Conservation (phyloP, 2,329 filamentous ascomycete species). For the Hypocrella siamensis region DNA sequence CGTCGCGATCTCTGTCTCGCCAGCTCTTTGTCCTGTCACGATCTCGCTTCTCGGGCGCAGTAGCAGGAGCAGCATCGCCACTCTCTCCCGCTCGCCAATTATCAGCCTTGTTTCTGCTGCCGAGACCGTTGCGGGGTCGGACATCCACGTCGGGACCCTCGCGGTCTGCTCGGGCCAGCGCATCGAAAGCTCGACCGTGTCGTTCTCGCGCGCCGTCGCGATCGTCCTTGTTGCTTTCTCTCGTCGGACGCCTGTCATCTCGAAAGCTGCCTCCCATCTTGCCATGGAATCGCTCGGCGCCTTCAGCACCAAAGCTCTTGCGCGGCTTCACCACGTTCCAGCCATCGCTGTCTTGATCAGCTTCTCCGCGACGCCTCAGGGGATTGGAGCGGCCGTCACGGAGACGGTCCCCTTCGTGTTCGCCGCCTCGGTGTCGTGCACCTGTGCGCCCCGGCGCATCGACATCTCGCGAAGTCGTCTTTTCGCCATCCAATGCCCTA, state of each 20-base stretch:
- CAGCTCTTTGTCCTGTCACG: constrained; percentile 44
- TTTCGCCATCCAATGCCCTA: constrained; percentile 36
- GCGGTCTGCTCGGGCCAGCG: constrained; percentile 29
- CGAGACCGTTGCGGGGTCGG: constrained; percentile 45
- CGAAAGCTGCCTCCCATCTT: constrained; percentile 39
- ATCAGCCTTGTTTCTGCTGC: constrained; percentile 49
- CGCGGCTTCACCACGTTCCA: constrained; percentile 62
- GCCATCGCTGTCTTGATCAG: constrained; percentile 49
- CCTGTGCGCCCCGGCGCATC: constrained; percentile 42
- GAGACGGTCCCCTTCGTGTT: constrained; percentile 29
- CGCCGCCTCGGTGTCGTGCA: constrained; percentile 33
- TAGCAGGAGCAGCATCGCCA: constrained; percentile 12
- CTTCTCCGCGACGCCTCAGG: constrained; percentile 37
- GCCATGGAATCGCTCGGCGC: constrained; percentile 54
- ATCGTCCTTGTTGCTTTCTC: constrained; percentile 34
- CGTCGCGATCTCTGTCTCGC: constrained; percentile 36
- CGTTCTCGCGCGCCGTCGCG: constrained; percentile 36
- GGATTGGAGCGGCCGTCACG: constrained; percentile 30
- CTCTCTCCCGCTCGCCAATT: constrained; percentile 56
- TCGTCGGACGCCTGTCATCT: constrained; percentile 26
- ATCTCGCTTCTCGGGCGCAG: constrained; percentile 27
- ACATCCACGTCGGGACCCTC: constrained; percentile 38
- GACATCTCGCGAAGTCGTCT: constrained; percentile 31
- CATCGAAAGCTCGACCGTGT: constrained; percentile 32
- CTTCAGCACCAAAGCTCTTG: constrained; percentile 58